Conservation (phyloP, 306 rosid genomes). For the Fagus crenata region DNA sequence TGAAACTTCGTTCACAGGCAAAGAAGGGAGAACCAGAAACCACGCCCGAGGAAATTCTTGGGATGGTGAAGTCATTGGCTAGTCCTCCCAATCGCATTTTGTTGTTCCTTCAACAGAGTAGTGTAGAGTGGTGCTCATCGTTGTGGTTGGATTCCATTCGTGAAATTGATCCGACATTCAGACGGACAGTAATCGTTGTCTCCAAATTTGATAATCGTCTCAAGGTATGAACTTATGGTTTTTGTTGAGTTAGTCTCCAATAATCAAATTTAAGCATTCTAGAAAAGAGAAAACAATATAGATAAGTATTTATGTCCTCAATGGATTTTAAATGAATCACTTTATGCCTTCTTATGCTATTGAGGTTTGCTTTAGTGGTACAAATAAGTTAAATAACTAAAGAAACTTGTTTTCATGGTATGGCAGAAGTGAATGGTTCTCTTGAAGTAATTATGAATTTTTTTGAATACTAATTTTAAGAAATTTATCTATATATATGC, state of each 20-base stretch:
- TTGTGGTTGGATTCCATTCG: slow-evolving; percentile 90
- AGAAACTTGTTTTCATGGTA: background rate
- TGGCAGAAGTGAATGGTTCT: background rate
- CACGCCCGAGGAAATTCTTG: slow-evolving; percentile 91
- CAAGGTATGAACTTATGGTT: slow-evolving; percentile 52
- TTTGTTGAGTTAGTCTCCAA: background rate
- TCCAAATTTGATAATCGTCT: slow-evolving; percentile 98
- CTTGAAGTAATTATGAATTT: background rate
- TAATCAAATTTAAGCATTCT: background rate
- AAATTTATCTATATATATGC: slow-evolving; percentile 22
- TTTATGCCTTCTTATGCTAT: background rate
- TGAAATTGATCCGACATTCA: slow-evolving; percentile 83
- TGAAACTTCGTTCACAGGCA: slow-evolving; percentile 52
- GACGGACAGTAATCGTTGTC: slow-evolving; percentile 77
- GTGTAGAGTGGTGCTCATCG: slow-evolving; percentile 98
- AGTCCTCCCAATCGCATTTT: slow-evolving; percentile 91
- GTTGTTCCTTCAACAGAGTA: slow-evolving; percentile 93
- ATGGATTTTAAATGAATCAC: background rate
- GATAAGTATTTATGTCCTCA: background rate
- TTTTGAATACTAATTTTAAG: slow-evolving; percentile 21
- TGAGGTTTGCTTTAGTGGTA: background rate
- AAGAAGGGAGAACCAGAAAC: slow-evolving; percentile 94
- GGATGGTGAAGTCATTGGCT: slow-evolving; percentile 92
- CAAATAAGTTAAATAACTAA: background rate
- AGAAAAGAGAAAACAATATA: background rate